Conservation (phyloP, 1,284 basidiomycete species). For the Mrakiaceae sp. region DNA sequence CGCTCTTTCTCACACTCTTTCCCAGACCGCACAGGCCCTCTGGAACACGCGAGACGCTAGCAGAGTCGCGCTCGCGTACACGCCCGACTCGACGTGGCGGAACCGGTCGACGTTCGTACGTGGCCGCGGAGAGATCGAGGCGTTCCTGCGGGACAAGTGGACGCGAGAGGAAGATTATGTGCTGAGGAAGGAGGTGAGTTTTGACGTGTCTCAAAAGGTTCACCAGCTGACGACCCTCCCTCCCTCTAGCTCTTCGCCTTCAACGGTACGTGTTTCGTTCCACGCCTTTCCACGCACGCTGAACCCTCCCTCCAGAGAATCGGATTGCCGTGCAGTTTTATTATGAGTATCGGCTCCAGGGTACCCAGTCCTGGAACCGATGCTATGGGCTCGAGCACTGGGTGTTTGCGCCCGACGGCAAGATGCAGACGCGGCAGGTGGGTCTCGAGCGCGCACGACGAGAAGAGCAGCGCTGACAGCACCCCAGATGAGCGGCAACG, state of each 20-base stretch:
- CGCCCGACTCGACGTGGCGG: slow-evolving; percentile 47
- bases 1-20: slow-evolving; percentile 20
- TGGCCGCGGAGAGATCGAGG: slow-evolving; percentile 42
- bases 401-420: slow-evolving; percentile 46
- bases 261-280: no score
- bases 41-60: slow-evolving; percentile 31
- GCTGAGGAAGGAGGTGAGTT: slow-evolving; percentile 17
- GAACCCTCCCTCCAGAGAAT: not conserved
- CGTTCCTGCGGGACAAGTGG: slow-evolving; percentile 49
- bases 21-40: slow-evolving; percentile 30
- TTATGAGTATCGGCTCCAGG: not conserved
- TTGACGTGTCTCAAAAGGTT: no score
- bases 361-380: not conserved
- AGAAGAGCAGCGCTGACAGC: no score
- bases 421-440: slow-evolving; percentile 44
- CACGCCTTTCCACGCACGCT: no score
- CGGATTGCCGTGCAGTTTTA: slow-evolving; percentile 9
- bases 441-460: slow-evolving; percentile 1
- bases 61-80: slow-evolving; percentile 41
- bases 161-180: slow-evolving; percentile 39
- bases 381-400: slow-evolving; percentile 37
- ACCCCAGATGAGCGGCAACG: slow-evolving; percentile 33
- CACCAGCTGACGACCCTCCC: no score
- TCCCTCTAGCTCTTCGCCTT: no score
- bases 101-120: slow-evolving; percentile 47